Percentiles rank a stretch among this genome's conserved stretches.
These are phyloP conservation scores for Mallotus nudiflorus DNA, from an alignment of 345 rosid genomes.

Conservation along the genomic window DNA sequence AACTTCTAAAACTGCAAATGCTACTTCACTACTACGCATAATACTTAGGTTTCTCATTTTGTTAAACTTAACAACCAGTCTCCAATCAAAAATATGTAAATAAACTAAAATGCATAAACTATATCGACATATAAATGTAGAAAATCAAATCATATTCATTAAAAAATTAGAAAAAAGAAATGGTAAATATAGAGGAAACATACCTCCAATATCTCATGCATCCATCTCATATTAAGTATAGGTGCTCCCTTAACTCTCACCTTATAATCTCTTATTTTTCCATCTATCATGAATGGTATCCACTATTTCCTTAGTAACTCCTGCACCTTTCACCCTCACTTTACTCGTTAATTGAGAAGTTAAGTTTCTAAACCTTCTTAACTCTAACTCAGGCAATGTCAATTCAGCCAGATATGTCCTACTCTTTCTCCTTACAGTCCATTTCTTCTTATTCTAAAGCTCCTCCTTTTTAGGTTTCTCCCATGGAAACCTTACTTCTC, in stretches of 20 bases:
- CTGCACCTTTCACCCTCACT: slow-evolving; percentile 57
- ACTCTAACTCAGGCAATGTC: slow-evolving; percentile 72
- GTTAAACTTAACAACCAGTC: not conserved
- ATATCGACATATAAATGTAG: not conserved
- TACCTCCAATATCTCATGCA: slow-evolving; percentile 94
- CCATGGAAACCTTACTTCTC: slow-evolving; percentile 83
- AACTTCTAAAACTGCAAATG: not conserved
- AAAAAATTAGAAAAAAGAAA: not conserved
- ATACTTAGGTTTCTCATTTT: not conserved
- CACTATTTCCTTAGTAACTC: slow-evolving; percentile 75
- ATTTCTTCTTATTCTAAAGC: slow-evolving; percentile 37
- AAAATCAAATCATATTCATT: slow-evolving; percentile 7
- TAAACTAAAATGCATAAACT: not conserved
- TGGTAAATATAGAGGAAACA: slow-evolving; percentile 28
- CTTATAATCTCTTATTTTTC: slow-evolving; percentile 79
- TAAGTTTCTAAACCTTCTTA: slow-evolving; percentile 75
- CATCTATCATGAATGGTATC: slow-evolving; percentile 71
- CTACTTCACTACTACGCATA: not conserved
- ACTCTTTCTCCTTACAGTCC: slow-evolving; percentile 55
- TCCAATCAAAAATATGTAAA: slow-evolving; percentile 1
- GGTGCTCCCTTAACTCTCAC: slow-evolving; percentile 76
- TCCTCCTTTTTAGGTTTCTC: slow-evolving; percentile 49
- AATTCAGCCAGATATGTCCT: slow-evolving; percentile 68
- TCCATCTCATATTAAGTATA: slow-evolving; percentile 87
- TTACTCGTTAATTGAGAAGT: slow-evolving; percentile 62